Conservation (phyloP, 495 filamentous ascomycete genomes). For the Neurospora tetrasperma region DNA sequence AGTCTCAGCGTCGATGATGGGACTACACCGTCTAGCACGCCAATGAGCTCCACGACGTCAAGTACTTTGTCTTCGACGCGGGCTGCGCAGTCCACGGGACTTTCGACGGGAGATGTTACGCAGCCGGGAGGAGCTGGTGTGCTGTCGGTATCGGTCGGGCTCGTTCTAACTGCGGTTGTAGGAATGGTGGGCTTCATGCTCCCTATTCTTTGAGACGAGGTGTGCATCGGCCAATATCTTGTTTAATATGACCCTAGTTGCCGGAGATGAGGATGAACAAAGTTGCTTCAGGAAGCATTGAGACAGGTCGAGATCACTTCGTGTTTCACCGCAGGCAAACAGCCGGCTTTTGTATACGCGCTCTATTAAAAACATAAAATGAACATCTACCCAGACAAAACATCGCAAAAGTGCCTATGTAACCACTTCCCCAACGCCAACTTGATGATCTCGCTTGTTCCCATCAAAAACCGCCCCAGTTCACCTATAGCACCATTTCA, state of each 20-base stretch:
- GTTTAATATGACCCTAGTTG: background rate
- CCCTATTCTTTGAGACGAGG: background rate
- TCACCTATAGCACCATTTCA: background rate
- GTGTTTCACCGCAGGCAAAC: background rate
- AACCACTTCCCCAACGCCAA: background rate
- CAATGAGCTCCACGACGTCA: background rate
- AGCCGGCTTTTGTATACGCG: background rate
- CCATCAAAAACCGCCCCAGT: background rate
- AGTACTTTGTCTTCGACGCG: background rate
- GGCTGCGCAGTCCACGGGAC: background rate
- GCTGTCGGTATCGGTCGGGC: background rate
- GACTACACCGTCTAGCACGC: background rate
- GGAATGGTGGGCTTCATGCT: background rate
- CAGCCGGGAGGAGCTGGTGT: background rate
- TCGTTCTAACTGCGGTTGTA: background rate
- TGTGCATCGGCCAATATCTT: background rate
- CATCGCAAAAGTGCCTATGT: background rate
- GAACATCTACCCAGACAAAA: background rate
- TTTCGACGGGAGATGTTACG: background rate
- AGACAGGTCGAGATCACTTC: background rate
- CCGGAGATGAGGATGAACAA: background rate
- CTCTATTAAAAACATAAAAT: background rate
- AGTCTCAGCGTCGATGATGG: background rate
- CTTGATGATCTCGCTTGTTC: background rate
- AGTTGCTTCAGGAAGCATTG: background rate